Conservation (phyloP, 768 basidiomycete species). For the Macrolepiota albuminosa region DNA sequence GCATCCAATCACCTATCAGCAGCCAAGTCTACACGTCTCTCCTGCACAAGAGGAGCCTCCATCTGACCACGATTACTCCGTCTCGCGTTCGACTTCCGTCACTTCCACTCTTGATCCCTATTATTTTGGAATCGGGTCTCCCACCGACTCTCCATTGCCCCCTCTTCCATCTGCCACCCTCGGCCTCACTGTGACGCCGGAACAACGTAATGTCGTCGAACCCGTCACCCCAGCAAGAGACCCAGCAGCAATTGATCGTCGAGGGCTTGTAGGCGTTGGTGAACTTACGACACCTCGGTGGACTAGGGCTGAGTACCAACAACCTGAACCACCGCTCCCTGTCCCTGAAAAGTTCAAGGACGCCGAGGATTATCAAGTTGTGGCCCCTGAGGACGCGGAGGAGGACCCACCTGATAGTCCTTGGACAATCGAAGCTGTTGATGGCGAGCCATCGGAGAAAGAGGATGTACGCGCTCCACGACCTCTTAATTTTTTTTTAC, state of each 20-base stretch:
- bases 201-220: conserved; percentile 43
- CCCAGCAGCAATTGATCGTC: conserved; percentile 78
- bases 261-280: conserved; percentile 88
- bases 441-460: conserved; percentile 69
- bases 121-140: conserved; percentile 73
- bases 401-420: conserved; percentile 74
- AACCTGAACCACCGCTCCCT: conserved; percentile 25
- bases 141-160: conserved; percentile 60
- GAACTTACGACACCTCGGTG: conserved; percentile 97
- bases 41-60: conserved; percentile 32
- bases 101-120: conserved; percentile 86
- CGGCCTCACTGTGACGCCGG: conserved; percentile 55
- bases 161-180: conserved; percentile 40
- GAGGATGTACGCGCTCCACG: conserved; percentile 50
- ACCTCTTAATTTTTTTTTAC: background rate
- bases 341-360: conserved; percentile 22
- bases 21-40: conserved; percentile 31
- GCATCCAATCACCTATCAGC: conserved; percentile 11
- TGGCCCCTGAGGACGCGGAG: conserved; percentile 31
- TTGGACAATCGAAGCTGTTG: conserved; percentile 86
- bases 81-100: conserved; percentile 67
- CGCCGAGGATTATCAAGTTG: conserved; percentile 38
- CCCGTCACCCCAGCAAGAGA: conserved; percentile 73
- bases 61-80: conserved; percentile 40
- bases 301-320: conserved; percentile 51